phyloP scores from a whole-genome alignment of 768 basidiomycete genomes.

The Psilocybe cubensis region DNA sequence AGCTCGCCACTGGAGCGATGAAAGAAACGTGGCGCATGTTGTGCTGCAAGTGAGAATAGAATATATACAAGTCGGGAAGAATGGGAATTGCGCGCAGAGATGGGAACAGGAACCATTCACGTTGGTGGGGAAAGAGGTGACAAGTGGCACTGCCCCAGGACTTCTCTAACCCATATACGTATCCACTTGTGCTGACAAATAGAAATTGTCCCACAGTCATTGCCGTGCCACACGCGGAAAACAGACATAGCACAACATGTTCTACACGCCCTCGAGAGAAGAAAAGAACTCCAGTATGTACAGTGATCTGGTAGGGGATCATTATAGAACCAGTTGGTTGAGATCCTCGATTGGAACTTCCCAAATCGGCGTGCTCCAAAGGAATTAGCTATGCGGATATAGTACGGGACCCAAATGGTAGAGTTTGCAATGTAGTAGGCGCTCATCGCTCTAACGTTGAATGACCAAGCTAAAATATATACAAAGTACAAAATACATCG shows the following conservation, averaged over 20 bases:
- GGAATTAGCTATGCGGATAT: too few relatives aligned
- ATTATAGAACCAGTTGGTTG: too few relatives aligned
- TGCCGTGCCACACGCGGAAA: neutral
- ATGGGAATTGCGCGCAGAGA: conserved; percentile 33
- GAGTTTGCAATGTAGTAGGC: too few relatives aligned
- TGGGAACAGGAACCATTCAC: conserved; percentile 50
- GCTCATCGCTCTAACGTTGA: too few relatives aligned
- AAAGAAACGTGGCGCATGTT: conserved; percentile 47
- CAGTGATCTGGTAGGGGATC: too few relatives aligned
- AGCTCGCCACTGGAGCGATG: conserved; percentile 22
- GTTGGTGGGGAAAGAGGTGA: conserved; percentile 16
- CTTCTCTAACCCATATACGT: conserved; percentile 2
- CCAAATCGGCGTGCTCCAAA: too few relatives aligned
- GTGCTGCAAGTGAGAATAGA: conserved; percentile 43
- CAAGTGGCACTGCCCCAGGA: too few relatives aligned
- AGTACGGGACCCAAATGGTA: too few relatives aligned
- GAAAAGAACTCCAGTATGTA: too few relatives aligned
- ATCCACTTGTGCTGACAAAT: conserved; percentile 11
- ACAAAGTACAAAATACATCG: conserved; percentile 51
- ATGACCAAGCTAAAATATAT: too few relatives aligned
- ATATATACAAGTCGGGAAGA: conserved; percentile 50
- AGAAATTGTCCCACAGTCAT: neutral
- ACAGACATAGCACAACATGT: neutral
- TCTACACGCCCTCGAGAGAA: too few relatives aligned
- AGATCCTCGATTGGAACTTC: too few relatives aligned